Conservation (phyloP, 2,329 filamentous ascomycete species). For the Dactylellina cionopaga region DNA sequence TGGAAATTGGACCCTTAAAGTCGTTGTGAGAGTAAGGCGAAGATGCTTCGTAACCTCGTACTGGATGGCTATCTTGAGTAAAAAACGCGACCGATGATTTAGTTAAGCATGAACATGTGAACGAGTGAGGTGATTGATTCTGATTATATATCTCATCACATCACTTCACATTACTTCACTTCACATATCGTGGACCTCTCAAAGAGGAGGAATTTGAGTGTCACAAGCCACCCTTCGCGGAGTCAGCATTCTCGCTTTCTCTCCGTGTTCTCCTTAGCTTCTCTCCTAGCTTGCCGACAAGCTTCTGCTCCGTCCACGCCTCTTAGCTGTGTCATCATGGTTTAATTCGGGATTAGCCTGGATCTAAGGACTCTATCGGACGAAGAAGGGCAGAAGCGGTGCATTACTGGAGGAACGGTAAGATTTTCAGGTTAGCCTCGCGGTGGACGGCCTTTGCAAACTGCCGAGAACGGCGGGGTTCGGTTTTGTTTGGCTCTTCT, state of each 20-base stretch:
- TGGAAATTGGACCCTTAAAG: conserved; percentile 22
- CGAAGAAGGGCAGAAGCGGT: conserved; percentile 8
- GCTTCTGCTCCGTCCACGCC: background rate
- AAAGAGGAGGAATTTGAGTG: background rate
- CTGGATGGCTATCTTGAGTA: background rate
- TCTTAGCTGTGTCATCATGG: conserved; percentile 14
- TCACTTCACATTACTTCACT: too few species aligned
- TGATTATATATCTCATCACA: conserved; percentile 4
- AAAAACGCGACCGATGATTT: background rate
- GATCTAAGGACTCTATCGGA: conserved; percentile 14
- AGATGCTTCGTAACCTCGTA: background rate
- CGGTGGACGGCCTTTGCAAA: conserved; percentile 23
- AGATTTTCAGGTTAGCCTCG: conserved; percentile 2
- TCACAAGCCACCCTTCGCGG: background rate
- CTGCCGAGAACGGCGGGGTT: conserved; percentile 27
- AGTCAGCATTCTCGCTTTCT: background rate
- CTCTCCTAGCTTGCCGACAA: background rate
- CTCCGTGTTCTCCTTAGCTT: too few species aligned
- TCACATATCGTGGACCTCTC: too few species aligned
- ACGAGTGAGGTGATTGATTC: conserved; percentile 1
- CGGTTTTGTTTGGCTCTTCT: too few species aligned
- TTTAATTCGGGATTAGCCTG: too few species aligned
- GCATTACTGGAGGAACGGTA: conserved; percentile 17
- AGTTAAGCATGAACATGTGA: background rate
- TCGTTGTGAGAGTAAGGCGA: too few species aligned